Evolutionary conservation across 108 stramenopile genomes (phyloP).

Genomic region (Discostella pseudostelligera): DNA sequence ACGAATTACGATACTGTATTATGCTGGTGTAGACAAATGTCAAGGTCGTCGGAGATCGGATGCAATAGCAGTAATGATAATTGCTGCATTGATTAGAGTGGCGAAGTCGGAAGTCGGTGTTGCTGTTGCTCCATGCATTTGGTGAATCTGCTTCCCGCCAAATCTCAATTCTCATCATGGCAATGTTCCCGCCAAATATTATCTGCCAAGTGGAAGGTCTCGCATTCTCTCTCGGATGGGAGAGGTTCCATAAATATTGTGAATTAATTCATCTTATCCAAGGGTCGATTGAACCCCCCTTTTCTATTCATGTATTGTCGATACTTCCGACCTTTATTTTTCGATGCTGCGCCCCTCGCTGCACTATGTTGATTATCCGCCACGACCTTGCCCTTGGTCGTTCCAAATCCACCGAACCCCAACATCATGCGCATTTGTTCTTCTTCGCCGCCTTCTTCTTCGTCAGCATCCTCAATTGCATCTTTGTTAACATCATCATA

Average conservation of each 20-base stretch:
- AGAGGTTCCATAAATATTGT: background rate
- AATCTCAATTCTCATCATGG: no score
- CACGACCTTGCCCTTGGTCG: constrained; percentile 89
- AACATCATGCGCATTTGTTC: constrained; percentile 85
- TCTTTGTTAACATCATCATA: constrained; percentile 53
- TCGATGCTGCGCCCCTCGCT: constrained; percentile 87
- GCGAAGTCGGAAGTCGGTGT: no score
- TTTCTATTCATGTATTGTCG: constrained; percentile 99
- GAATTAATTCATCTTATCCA: constrained; percentile 84
- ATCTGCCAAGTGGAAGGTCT: no score
- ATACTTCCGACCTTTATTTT: constrained; percentile 93
- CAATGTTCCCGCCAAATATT: no score
- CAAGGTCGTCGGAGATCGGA: no score
- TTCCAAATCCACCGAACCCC: constrained; percentile 93
- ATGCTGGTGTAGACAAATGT: no score
- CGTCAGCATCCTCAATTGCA: constrained; percentile 44
- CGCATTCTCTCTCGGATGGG: no score
- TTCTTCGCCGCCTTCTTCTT: constrained; percentile 68
- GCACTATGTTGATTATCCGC: constrained; percentile 88
- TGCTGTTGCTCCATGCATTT: no score
- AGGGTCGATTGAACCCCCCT: constrained; percentile 91
- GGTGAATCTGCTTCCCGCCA: no score
- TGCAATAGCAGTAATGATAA: no score
- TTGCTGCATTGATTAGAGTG: no score
- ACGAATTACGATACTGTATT: no score